Percentiles rank a stretch among this genome's conserved stretches.
Evolutionary conservation across 345 rosid species (phyloP).

Genomic region (Gossypium sturtianum): DNA sequence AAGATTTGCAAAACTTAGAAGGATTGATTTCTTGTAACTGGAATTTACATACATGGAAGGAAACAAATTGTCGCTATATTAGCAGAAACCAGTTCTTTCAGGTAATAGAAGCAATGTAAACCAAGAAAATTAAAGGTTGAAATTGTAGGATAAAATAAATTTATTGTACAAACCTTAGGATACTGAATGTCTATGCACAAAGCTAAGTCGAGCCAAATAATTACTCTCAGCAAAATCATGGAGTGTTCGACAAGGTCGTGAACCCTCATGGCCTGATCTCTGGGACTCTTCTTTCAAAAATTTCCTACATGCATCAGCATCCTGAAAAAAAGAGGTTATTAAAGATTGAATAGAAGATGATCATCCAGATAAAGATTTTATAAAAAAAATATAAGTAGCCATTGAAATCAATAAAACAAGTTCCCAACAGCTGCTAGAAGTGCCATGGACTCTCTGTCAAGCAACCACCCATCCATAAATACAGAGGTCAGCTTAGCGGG

Average conservation of each 20-base stretch:
- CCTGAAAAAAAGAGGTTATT: constrained; percentile 35
- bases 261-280: constrained; percentile 35
- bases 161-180: constrained; percentile 2
- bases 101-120: neutral
- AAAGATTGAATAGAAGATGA: neutral
- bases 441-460: neutral
- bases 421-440: neutral
- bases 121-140: neutral
- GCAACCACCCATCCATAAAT: neutral
- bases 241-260: constrained; percentile 46
- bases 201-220: constrained; percentile 62
- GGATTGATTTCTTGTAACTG: neutral
- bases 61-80: neutral
- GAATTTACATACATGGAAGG: neutral
- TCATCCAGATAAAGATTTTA: neutral
- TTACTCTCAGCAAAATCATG: constrained; percentile 92
- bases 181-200: constrained; percentile 42
- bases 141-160: neutral
- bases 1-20: neutral
- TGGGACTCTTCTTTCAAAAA: constrained; percentile 44
- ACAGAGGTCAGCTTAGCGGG: neutral
- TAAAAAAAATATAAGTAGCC: neutral
- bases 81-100: neutral
- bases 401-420: neutral
- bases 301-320: constrained; percentile 48